A percentile compares a stretch with the other conserved stretches of the same genome.
Conservation (phyloP, 192 early-diverging fungal species). For the Rhizophagus sp. region DNA sequence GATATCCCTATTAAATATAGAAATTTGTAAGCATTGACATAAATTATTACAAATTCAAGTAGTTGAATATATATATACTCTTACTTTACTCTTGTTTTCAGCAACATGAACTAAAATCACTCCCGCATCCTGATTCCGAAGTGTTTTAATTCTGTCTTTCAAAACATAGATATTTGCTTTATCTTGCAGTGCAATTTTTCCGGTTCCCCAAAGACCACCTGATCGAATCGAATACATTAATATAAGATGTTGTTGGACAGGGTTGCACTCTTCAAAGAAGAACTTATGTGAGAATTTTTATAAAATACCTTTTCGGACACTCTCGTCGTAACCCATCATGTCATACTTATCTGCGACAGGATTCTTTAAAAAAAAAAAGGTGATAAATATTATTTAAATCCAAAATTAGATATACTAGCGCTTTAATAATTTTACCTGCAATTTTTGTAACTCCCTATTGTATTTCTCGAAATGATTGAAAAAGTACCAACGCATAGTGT, state of each 20-base stretch:
- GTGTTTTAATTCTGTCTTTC: conserved; percentile 76
- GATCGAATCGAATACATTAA: not conserved
- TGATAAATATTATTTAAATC: not conserved
- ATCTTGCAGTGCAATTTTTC: conserved; percentile 72
- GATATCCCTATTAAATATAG: conserved; percentile 57
- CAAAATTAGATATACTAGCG: not conserved
- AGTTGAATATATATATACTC: not conserved
- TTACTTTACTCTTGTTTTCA: conserved; percentile 70
- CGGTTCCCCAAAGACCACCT: conserved; percentile 63
- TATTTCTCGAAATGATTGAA: conserved; percentile 90
- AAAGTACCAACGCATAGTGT: conserved; percentile 85
- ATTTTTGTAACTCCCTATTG: conserved; percentile 66
- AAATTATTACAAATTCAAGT: not conserved
- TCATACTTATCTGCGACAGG: conserved; percentile 80
- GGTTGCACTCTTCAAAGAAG: too few species aligned
- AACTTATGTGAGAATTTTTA: not conserved
- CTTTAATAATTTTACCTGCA: conserved; percentile 58
- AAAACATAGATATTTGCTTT: conserved; percentile 84
- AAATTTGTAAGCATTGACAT: not conserved
- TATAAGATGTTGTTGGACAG: too few species aligned
- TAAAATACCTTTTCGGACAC: conserved; percentile 57
- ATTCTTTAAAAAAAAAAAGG: conserved; percentile 42
- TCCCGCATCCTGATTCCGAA: conserved; percentile 76
- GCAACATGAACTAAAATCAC: conserved; percentile 85
- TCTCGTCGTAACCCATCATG: conserved; percentile 86